These are phyloP conservation scores for Solanum tarapatanum DNA, from an alignment of 257 asterid genomes.

Conservation along the genomic window DNA sequence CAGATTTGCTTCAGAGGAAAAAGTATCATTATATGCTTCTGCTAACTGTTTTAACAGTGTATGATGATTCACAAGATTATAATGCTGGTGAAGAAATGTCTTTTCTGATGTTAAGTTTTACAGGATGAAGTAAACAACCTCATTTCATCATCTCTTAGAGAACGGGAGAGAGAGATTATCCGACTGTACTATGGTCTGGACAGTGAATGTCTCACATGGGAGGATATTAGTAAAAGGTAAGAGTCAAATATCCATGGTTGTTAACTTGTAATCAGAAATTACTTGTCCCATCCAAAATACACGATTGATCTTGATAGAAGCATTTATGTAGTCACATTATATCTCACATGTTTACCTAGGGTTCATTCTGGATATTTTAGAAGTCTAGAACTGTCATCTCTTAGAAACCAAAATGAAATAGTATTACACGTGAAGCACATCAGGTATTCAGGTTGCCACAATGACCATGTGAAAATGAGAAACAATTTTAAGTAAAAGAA, in stretches of 20 bases:
- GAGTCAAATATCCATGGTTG: background rate
- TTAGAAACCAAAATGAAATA: background rate
- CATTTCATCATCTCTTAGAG: slow-evolving; percentile 42
- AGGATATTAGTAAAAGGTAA: slow-evolving; percentile 85
- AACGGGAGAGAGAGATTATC: slow-evolving; percentile 72
- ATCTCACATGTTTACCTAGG: background rate
- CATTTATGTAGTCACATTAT: background rate
- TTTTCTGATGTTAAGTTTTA: slow-evolving; percentile 2
- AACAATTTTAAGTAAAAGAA: background rate
- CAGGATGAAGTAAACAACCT: slow-evolving; percentile 88
- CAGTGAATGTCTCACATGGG: slow-evolving; percentile 91
- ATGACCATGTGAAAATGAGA: background rate
- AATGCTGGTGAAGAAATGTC: background rate
- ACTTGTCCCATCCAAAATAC: background rate
- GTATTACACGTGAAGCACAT: background rate
- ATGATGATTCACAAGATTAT: background rate
- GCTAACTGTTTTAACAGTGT: background rate
- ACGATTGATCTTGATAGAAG: background rate
- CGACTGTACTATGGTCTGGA: slow-evolving; percentile 84
- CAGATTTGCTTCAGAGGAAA: background rate
- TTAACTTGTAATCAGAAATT: background rate
- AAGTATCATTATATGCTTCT: background rate
- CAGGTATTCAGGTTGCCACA: background rate
- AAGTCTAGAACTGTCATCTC: background rate
- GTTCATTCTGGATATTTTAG: background rate